phyloP scores from a whole-genome alignment of 768 basidiomycete genomes.

The Tephrocybe rancida region DNA sequence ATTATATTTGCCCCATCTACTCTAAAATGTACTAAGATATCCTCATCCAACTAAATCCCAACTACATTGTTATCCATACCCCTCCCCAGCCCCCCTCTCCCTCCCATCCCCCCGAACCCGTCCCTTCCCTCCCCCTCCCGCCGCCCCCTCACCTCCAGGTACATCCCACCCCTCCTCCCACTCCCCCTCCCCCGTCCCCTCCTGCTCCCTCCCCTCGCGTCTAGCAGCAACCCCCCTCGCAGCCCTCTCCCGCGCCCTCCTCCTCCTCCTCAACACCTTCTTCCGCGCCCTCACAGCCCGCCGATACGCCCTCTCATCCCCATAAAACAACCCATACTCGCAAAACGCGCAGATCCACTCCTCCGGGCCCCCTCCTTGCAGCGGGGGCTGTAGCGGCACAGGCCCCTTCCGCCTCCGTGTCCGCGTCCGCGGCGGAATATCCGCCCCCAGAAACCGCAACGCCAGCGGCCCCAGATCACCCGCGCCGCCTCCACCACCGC shows the following conservation, averaged over 20 bases:
- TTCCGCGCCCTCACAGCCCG: constrained; percentile 72
- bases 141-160: constrained; percentile 31
- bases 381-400: too few species aligned
- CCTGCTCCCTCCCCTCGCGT: constrained; percentile 21
- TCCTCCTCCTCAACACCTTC: constrained; percentile 72
- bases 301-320: constrained; percentile 61
- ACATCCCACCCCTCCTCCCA: neutral
- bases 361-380: constrained; percentile 42
- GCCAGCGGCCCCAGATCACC: constrained; percentile 64
- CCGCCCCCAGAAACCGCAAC: constrained; percentile 67
- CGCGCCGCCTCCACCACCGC: constrained; percentile 33
- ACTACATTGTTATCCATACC: constrained; percentile 4
- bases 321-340: constrained; percentile 91
- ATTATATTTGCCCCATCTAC: too few species aligned
- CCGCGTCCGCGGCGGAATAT: constrained; percentile 49
- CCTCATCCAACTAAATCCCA: too few species aligned
- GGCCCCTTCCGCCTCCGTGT: constrained; percentile 13
- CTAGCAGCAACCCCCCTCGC: constrained; percentile 46
- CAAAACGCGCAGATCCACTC: constrained; percentile 97
- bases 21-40: too few species aligned
- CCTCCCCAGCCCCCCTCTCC: neutral
- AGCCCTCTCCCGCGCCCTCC: constrained; percentile 73
- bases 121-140: constrained; percentile 11
- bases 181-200: constrained; percentile 21
- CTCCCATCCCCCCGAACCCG: neutral